Evolutionary conservation across 352 stramenopile genomes (phyloP).

Genomic region (Pythium brachiatum): DNA sequence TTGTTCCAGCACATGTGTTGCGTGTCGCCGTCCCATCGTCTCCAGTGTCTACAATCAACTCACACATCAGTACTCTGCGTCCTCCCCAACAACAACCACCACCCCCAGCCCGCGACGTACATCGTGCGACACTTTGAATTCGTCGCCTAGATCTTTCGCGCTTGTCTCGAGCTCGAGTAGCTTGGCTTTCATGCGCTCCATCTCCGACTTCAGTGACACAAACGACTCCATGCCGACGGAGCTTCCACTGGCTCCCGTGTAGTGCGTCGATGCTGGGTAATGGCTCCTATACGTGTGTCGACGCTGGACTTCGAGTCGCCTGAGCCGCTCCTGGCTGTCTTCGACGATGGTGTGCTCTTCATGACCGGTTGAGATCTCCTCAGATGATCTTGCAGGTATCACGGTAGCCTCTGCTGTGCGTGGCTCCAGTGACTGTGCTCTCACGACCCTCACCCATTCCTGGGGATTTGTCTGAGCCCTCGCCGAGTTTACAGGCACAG

Average conservation of each 20-base stretch:
- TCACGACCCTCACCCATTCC: neutral
- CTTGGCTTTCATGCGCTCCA: slow-evolving; percentile 50
- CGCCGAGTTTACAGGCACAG: neutral
- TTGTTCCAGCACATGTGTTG: neutral
- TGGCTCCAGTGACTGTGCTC: neutral
- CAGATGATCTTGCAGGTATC: neutral
- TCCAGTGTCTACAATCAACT: slow-evolving; percentile 22
- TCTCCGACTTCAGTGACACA: slow-evolving; percentile 37
- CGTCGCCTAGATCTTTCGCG: slow-evolving; percentile 52
- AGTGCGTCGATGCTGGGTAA: neutral
- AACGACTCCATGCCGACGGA: slow-evolving; percentile 20
- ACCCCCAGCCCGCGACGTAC: slow-evolving; percentile 13
- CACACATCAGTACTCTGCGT: neutral
- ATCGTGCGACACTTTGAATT: slow-evolving; percentile 53
- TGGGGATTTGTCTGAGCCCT: neutral
- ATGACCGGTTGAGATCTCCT: neutral
- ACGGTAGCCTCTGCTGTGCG: neutral
- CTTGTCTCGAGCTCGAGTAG: slow-evolving; percentile 45
- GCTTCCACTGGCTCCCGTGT: neutral
- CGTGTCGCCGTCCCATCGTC: slow-evolving; percentile 1
- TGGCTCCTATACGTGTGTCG: slow-evolving; percentile 17
- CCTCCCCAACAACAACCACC: too few relatives aligned
- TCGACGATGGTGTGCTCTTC: neutral
- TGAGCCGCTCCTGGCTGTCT: neutral
- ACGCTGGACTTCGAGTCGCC: slow-evolving; percentile 5